These are phyloP conservation scores for Podospora didyma DNA, from an alignment of 495 filamentous ascomycete species.

Conservation along the genomic window DNA sequence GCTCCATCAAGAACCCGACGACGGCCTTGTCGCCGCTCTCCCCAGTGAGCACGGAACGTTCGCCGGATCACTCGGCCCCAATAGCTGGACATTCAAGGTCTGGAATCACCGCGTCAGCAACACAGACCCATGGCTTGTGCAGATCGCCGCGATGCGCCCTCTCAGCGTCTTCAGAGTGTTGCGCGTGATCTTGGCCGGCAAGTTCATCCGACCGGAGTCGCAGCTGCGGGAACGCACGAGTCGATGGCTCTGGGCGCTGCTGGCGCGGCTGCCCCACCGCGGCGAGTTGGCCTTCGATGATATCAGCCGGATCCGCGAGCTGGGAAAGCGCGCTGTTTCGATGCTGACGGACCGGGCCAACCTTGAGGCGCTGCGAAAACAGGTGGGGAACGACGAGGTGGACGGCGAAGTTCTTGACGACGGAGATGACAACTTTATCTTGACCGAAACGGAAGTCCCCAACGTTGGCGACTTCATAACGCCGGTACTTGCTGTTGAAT, in stretches of 20 bases:
- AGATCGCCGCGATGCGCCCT: slow-evolving; percentile 66
- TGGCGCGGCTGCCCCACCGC: slow-evolving; percentile 53
- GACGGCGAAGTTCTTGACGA: neutral
- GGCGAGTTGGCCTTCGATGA: slow-evolving; percentile 56
- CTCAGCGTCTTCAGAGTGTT: slow-evolving; percentile 55
- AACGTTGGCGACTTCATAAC: neutral
- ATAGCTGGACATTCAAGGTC: slow-evolving; percentile 44
- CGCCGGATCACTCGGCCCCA: slow-evolving; percentile 42
- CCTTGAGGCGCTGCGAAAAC: slow-evolving; percentile 35
- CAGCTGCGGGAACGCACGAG: slow-evolving; percentile 46
- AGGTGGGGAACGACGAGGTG: slow-evolving; percentile 26
- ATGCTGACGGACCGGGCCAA: slow-evolving; percentile 50
- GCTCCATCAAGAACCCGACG: slow-evolving; percentile 53
- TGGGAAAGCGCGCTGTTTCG: slow-evolving; percentile 56
- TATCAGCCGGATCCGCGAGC: slow-evolving; percentile 53
- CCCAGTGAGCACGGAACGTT: slow-evolving; percentile 54
- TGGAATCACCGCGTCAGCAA: slow-evolving; percentile 45
- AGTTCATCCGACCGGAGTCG: slow-evolving; percentile 43
- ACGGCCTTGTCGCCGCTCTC: slow-evolving; percentile 44
- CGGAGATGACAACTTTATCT: neutral
- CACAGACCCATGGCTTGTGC: slow-evolving; percentile 61
- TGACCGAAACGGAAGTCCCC: neutral
- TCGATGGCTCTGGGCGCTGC: slow-evolving; percentile 59
- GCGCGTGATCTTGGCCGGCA: slow-evolving; percentile 38
- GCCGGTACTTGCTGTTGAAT: neutral